A percentile compares a stretch with the other conserved stretches of the same genome.
phyloP scores from a whole-genome alignment of 2,329 filamentous ascomycete genomes.

The Claviceps digitariae region DNA sequence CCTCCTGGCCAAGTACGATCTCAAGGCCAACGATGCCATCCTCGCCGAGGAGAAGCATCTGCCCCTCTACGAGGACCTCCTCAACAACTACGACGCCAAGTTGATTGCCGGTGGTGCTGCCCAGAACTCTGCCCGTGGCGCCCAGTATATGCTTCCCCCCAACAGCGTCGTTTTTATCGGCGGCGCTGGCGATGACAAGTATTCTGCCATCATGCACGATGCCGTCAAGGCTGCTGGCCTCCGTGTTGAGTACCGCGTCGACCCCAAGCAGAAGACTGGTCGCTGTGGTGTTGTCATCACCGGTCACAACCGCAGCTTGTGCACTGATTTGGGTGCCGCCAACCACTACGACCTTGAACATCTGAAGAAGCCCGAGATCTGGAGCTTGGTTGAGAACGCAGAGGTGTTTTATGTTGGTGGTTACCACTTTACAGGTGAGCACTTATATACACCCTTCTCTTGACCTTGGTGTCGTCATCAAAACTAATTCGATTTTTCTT shows the following conservation, averaged over 20 bases:
- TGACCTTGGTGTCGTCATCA: not conserved
- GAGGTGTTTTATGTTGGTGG: slow-evolving; percentile 88
- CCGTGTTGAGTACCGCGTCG: slow-evolving; percentile 87
- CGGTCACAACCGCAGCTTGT: slow-evolving; percentile 86
- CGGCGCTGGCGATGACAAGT: slow-evolving; percentile 91
- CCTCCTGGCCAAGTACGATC: slow-evolving; percentile 79
- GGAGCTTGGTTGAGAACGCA: slow-evolving; percentile 80
- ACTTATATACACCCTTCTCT: not conserved
- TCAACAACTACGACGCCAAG: slow-evolving; percentile 85
- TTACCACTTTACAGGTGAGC: slow-evolving; percentile 72
- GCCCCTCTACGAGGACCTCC: slow-evolving; percentile 81
- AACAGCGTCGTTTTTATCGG: slow-evolving; percentile 90
- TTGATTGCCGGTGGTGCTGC: slow-evolving; percentile 92
- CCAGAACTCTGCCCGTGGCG: slow-evolving; percentile 93
- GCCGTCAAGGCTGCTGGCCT: slow-evolving; percentile 81
- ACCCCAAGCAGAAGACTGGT: slow-evolving; percentile 71
- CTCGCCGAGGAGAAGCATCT: slow-evolving; percentile 87
- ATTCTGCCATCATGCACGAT: slow-evolving; percentile 74
- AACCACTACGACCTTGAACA: slow-evolving; percentile 96
- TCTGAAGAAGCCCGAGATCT: slow-evolving; percentile 80
- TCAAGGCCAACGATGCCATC: slow-evolving; percentile 96
- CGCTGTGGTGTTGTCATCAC: slow-evolving; percentile 96
- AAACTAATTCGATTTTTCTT: not conserved
- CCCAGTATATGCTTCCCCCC: slow-evolving; percentile 84
- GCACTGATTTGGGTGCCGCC: slow-evolving; percentile 88